Evolutionary conservation across 2,329 filamentous ascomycete genomes (phyloP).

Genomic region (Westerdykella ornata): DNA sequence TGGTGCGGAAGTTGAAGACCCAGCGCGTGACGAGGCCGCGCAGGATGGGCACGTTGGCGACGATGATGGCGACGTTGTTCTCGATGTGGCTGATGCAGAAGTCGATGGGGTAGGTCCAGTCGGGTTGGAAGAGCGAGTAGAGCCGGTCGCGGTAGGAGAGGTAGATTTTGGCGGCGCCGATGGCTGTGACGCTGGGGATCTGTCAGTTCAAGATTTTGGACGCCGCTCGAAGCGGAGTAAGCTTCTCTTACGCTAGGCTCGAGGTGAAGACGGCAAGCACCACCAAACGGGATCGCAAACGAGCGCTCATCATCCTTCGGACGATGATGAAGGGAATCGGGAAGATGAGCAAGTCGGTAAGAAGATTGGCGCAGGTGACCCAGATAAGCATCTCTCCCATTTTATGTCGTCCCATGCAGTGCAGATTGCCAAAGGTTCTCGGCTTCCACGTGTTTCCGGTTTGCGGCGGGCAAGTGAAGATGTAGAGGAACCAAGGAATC

Average conservation of each 20-base stretch:
- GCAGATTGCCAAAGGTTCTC: conserved; percentile 34
- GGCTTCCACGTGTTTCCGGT: conserved; percentile 38
- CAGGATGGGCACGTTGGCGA: conserved; percentile 38
- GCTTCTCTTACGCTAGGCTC: conserved; percentile 35
- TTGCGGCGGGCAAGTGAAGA: conserved; percentile 36
- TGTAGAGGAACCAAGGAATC: conserved; percentile 35
- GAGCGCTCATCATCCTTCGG: conserved; percentile 37
- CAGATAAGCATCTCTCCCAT: conserved; percentile 37
- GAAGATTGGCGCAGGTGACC: conserved; percentile 38
- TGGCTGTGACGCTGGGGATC: conserved; percentile 30
- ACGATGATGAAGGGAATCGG: conserved; percentile 40
- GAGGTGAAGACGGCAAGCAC: conserved; percentile 37
- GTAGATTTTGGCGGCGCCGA: conserved; percentile 38
- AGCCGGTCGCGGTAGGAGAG: conserved; percentile 38
- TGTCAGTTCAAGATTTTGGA: conserved; percentile 7
- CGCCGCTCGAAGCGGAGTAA: background rate
- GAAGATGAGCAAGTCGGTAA: conserved; percentile 38
- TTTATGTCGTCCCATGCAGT: conserved; percentile 33
- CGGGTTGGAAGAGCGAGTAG: conserved; percentile 28
- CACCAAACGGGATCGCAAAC: conserved; percentile 34
- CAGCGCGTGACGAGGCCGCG: conserved; percentile 38
- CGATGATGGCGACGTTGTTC: conserved; percentile 39
- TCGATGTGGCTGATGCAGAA: conserved; percentile 40
- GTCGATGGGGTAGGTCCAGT: conserved; percentile 40
- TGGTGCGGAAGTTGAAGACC: conserved; percentile 35